These are phyloP conservation scores for Hanseniaspora pseudoguilliermondii DNA, from an alignment of 805 yeast genomes.

Conservation along the genomic window DNA sequence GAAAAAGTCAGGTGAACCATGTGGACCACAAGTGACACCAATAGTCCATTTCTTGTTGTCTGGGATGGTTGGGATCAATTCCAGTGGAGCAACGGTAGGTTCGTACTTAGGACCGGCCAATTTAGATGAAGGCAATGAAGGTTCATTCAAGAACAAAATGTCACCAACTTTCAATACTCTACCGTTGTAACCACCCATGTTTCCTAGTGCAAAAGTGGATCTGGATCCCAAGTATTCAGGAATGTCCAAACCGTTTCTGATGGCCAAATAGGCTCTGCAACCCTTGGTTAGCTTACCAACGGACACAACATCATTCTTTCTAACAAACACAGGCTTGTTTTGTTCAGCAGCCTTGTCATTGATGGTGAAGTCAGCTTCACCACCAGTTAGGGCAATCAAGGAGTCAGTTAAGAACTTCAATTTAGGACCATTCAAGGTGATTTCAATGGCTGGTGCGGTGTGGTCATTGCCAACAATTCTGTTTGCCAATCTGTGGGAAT, in stretches of 20 bases:
- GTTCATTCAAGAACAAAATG: constrained; percentile 74
- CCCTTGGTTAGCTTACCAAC: constrained; percentile 75
- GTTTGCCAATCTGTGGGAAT: constrained; percentile 80
- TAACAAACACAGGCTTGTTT: constrained; percentile 62
- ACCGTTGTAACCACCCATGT: constrained; percentile 90
- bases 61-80: constrained; percentile 27
- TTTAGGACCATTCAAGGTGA: constrained; percentile 79
- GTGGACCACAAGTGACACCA: constrained; percentile 95
- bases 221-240: constrained; percentile 91
- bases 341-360: constrained; percentile 46
- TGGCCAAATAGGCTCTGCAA: constrained; percentile 79
- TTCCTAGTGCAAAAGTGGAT: constrained; percentile 87
- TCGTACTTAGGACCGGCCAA: constrained; percentile 60
- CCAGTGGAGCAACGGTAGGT: constrained; percentile 46
- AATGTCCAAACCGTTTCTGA: constrained; percentile 88
- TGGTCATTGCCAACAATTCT: constrained; percentile 76
- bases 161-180: constrained; percentile 86
- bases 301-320: constrained; percentile 62
- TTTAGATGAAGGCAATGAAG: constrained; percentile 51
- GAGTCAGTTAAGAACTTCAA: constrained; percentile 71
- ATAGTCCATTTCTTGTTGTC: constrained; percentile 50
- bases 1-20: constrained; percentile 94
- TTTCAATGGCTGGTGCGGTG: constrained; percentile 78
- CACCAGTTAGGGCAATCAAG: constrained; percentile 78
- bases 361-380: constrained; percentile 51